phyloP scores from a whole-genome alignment of 2,329 filamentous ascomycete species.

The Penicillium sumatraense region DNA sequence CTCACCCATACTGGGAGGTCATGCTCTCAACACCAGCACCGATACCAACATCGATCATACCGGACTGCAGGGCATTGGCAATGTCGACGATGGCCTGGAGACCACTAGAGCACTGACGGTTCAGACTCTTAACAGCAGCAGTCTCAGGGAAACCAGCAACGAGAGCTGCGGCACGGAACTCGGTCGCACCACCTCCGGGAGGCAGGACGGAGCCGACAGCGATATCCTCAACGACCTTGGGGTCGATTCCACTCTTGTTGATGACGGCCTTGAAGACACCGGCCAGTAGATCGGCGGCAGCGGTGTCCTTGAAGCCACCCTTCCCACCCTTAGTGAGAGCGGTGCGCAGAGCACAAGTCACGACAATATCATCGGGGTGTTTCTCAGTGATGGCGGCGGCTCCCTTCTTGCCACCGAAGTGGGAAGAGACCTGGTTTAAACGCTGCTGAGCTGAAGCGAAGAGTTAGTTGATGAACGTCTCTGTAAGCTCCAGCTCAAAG shows the following conservation, averaged over 20 bases:
- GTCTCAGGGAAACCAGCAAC: conserved; percentile 88
- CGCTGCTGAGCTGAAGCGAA: conserved; percentile 58
- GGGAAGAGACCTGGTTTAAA: conserved; percentile 62
- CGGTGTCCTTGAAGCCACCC: conserved; percentile 94
- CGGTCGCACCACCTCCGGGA: conserved; percentile 91
- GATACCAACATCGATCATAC: conserved; percentile 94
- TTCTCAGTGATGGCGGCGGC: conserved; percentile 47
- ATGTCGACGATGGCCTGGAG: conserved; percentile 92
- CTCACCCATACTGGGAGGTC: conserved; percentile 86
- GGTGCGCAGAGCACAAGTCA: conserved; percentile 89
- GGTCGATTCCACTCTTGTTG: conserved; percentile 85
- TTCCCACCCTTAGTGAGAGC: conserved; percentile 91
- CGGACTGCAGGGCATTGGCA: conserved; percentile 85
- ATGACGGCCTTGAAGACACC: conserved; percentile 82
- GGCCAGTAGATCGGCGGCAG: conserved; percentile 80
- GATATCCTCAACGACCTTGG: conserved; percentile 85
- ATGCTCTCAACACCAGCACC: conserved; percentile 97
- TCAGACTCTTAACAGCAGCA: conserved; percentile 83
- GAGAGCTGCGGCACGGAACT: conserved; percentile 90
- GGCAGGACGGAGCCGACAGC: conserved; percentile 89
- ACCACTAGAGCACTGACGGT: conserved; percentile 92
- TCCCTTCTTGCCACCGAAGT: conserved; percentile 51
- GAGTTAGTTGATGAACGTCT: conserved; percentile 10
- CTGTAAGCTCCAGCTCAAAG: background rate
- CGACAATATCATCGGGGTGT: conserved; percentile 74